Evolutionary conservation across 192 early-diverging fungal species (phyloP).

Genomic region (Kickxella alabastrina): DNA sequence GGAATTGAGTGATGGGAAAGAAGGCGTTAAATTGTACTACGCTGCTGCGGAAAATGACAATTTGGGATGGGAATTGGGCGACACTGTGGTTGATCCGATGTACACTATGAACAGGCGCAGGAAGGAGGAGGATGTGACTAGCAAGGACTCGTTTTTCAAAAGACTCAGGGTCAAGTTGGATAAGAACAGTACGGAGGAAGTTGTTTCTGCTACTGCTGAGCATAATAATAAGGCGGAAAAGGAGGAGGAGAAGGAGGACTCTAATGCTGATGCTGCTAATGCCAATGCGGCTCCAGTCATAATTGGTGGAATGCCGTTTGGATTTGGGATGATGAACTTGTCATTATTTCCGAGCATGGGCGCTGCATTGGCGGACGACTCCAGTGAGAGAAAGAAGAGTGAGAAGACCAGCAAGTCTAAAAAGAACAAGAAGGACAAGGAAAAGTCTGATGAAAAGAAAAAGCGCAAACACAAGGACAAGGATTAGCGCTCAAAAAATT

Average conservation of each 20-base stretch:
- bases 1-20: neutral
- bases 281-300: neutral
- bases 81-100: conserved; percentile 31
- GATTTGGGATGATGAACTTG: conserved; percentile 30
- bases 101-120: conserved; percentile 38
- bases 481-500: too few relatives aligned
- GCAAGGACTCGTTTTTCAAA: conserved; percentile 37
- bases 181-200: too few relatives aligned
- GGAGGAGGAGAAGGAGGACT: neutral
- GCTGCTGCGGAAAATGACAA: conserved; percentile 36
- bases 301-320: conserved; percentile 19
- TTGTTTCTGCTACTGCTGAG: too few relatives aligned
- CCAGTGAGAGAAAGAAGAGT: neutral
- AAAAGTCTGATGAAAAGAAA: conserved; percentile 8
- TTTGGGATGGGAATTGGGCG: conserved; percentile 25
- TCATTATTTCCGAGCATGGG: neutral
- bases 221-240: neutral
- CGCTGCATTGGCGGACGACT: too few relatives aligned
- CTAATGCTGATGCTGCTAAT: neutral
- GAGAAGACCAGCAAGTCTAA: neutral
- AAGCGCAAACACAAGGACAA: conserved; percentile 12
- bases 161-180: conserved; percentile 19
- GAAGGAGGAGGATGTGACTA: conserved; percentile 15
- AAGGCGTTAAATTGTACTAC: too few relatives aligned
- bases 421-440: conserved; percentile 1